These are phyloP conservation scores for Psophocarpus tetragonolobus DNA, from an alignment of 306 rosid species.

Conservation along the genomic window DNA sequence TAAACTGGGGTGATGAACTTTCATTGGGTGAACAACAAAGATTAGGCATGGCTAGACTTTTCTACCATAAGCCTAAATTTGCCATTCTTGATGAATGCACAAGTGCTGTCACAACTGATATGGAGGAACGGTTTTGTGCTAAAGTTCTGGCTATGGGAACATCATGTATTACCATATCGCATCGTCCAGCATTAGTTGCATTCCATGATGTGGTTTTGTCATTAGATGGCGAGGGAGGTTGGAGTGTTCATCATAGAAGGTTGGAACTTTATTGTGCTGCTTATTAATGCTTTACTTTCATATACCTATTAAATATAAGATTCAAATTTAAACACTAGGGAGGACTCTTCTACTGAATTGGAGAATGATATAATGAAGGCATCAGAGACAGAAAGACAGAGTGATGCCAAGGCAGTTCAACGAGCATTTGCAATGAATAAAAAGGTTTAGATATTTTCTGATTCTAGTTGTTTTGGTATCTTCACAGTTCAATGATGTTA, in stretches of 20 bases:
- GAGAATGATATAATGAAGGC: conserved; percentile 40
- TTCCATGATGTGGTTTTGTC: conserved; percentile 88
- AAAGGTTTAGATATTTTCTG: conserved; percentile 48
- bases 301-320: conserved; percentile 26
- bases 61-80: conserved; percentile 88
- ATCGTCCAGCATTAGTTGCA: conserved; percentile 91
- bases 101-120: conserved; percentile 93
- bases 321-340: conserved; percentile 50
- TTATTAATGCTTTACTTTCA: background rate
- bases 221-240: conserved; percentile 94
- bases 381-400: conserved; percentile 57
- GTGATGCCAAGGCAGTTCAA: conserved; percentile 80
- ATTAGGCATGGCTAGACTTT: conserved; percentile 92
- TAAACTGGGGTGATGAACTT: conserved; percentile 90
- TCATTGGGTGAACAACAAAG: conserved; percentile 93
- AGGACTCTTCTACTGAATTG: conserved; percentile 51
- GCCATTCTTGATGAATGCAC: conserved; percentile 97
- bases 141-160: conserved; percentile 94
- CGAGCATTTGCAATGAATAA: conserved; percentile 58
- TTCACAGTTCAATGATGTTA: background rate
- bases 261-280: conserved; percentile 32
- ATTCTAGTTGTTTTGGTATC: background rate
- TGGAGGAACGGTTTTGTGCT: conserved; percentile 93
- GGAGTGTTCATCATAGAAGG: conserved; percentile 80
- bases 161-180: conserved; percentile 90